Percentiles rank a stretch among this genome's conserved stretches.
Evolutionary conservation across 1,284 basidiomycete species (phyloP).

Genomic region (Bjerkandera adusta): DNA sequence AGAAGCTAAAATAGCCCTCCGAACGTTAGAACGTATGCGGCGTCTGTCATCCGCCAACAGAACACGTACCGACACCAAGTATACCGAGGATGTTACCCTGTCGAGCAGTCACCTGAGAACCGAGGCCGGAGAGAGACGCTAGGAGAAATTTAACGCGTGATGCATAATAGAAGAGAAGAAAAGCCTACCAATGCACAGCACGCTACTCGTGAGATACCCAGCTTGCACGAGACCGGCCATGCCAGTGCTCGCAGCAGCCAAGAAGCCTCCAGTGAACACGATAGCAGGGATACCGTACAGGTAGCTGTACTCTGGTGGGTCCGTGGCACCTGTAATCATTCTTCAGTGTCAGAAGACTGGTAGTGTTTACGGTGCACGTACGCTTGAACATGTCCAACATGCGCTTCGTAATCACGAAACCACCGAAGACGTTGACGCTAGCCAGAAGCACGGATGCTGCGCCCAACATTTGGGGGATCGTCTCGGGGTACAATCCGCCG

Average conservation of each 20-base stretch:
- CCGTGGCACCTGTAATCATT: constrained; percentile 55
- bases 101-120: constrained; percentile 75
- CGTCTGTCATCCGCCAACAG: too few relatives aligned
- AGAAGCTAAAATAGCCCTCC: constrained; percentile 41
- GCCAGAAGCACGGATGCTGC: constrained; percentile 80
- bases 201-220: constrained; percentile 77
- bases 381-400: constrained; percentile 92
- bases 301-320: constrained; percentile 85
- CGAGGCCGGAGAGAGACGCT: constrained; percentile 74
- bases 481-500: constrained; percentile 78
- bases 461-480: constrained; percentile 74
- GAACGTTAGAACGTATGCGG: too few relatives aligned
- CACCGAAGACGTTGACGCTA: constrained; percentile 82
- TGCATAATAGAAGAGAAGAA: not conserved
- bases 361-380: constrained; percentile 31
- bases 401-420: constrained; percentile 81
- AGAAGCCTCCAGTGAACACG: constrained; percentile 78
- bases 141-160: not conserved
- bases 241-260: constrained; percentile 77
- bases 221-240: constrained; percentile 85
- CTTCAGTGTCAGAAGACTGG: constrained; percentile 7
- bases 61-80: constrained; percentile 56
- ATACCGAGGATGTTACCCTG: constrained; percentile 84
- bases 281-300: constrained; percentile 75
- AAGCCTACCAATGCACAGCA: constrained; percentile 77